Percentiles rank a stretch among this genome's conserved stretches.
Evolutionary conservation across 129 eudicot genomes (phyloP).

Genomic region (Dittrichia graveolens): DNA sequence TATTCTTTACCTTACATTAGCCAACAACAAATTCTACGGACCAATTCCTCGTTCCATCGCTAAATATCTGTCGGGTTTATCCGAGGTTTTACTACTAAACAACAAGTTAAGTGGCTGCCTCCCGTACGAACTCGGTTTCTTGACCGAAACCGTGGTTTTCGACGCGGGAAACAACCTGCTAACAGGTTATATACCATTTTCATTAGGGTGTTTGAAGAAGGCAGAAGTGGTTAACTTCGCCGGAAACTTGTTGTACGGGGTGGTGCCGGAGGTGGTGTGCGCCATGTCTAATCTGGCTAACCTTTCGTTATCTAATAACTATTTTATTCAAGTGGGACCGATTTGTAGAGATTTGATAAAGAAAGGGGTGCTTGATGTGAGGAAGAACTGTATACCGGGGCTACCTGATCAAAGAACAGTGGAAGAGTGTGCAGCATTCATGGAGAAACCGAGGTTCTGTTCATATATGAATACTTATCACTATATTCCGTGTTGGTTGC

Average conservation of each 20-base stretch:
- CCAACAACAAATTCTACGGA: conserved; percentile 85
- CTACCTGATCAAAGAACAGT: conserved; percentile 54
- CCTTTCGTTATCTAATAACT: conserved; percentile 63
- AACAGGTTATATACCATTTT: conserved; percentile 68
- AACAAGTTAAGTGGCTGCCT: conserved; percentile 75
- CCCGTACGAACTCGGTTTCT: conserved; percentile 74
- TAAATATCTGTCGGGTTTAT: conserved; percentile 38
- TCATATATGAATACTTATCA: conserved; percentile 38
- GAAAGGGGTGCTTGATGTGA: conserved; percentile 69
- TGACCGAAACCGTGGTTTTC: conserved; percentile 64
- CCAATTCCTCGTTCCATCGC: conserved; percentile 65
- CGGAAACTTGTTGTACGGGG: conserved; percentile 59
- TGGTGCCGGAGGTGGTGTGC: conserved; percentile 81
- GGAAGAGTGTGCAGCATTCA: conserved; percentile 51
- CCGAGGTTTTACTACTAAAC: conserved; percentile 70
- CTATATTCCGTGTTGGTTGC: conserved; percentile 72
- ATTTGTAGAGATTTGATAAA: conserved; percentile 54
- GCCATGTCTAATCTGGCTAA: conserved; percentile 60
- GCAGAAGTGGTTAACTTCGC: conserved; percentile 62
- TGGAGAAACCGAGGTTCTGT: conserved; percentile 56
- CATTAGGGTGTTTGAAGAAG: conserved; percentile 69
- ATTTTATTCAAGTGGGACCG: conserved; percentile 59
- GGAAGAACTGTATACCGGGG: conserved; percentile 67
- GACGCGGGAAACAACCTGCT: conserved; percentile 67
- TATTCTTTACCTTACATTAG: conserved; percentile 66